Evolutionary conservation across 495 filamentous ascomycete genomes (phyloP), one percentile per base, ranked within the genome.

Genomic region (Penicillium riverlandense): DNA sequence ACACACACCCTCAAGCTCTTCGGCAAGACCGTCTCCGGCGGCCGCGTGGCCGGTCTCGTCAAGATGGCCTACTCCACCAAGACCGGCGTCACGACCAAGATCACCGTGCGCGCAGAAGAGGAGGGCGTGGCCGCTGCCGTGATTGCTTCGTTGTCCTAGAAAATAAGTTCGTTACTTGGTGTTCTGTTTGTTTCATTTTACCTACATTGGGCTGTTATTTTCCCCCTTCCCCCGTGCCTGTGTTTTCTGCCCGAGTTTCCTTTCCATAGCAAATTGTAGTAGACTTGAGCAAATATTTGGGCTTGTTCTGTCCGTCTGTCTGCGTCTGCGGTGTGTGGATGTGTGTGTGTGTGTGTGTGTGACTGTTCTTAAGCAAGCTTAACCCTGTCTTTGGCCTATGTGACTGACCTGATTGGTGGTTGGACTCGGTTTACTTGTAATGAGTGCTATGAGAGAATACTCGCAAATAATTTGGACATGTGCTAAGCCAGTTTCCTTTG

Each of bases 1-100:
- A 96, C 90, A 45, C 92, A 98, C 66, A 88, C 88, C 8, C 80
- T 98, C 57, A 96, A 95, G 70, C 78, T 98, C 15, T 90, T 92
- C 60, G 92, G 92, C 56, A 96, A 94, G 80, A 96, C 91, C 14
- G 82, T 97, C 49, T 83, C 76, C 22, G 94, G 92, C 28, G 94
- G 94, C 49, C 82, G 82, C 50, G 90, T 98, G 2, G 90, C 88
- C 31, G 85, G 85, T 39, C 80, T 84, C 45, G 77, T 97, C 50
- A 79, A 88, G 70, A 95, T 98, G 92, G 92, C 90, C 5, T 96
- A 79, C 68, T 91, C 85, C 38, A 79, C 83, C 50, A 96, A 95
- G 74, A 84, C 80, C 31, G 92, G 92, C 14, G 88, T 97, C 14
- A 95, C 92, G 30, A 88, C 88, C 48, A 96, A 97, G 78, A 85